Evolutionary conservation across 495 filamentous ascomycete genomes (phyloP).

Genomic region (Penicillium maclennaniae): DNA sequence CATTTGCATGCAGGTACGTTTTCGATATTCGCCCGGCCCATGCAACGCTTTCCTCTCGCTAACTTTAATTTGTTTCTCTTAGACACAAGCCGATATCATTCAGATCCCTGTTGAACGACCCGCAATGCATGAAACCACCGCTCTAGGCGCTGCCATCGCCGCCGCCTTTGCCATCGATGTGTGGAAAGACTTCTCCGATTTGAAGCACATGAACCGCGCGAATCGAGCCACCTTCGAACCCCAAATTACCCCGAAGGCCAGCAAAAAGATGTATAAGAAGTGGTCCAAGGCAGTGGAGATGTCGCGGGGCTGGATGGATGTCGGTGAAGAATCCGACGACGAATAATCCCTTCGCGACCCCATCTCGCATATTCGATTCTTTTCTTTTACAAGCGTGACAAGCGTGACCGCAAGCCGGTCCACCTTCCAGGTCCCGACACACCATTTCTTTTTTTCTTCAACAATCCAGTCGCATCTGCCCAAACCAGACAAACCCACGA

Average conservation of each 20-base stretch:
- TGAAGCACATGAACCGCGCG: slow-evolving; percentile 71
- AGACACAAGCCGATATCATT: slow-evolving; percentile 88
- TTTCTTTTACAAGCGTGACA: slow-evolving; percentile 3
- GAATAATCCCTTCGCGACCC: slow-evolving; percentile 13
- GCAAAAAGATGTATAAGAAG: slow-evolving; percentile 65
- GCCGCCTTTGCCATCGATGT: slow-evolving; percentile 82
- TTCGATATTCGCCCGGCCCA: not conserved
- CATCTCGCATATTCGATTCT: slow-evolving; percentile 4
- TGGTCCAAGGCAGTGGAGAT: slow-evolving; percentile 90
- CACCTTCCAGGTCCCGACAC: not conserved
- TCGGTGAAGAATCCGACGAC: slow-evolving; percentile 34
- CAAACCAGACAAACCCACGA: not conserved
- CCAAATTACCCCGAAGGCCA: slow-evolving; percentile 54
- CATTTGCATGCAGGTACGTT: slow-evolving; percentile 82
- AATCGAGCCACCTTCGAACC: slow-evolving; percentile 74
- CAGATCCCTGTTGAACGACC: slow-evolving; percentile 85
- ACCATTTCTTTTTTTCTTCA: slow-evolving; percentile 1
- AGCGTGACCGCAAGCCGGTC: slow-evolving; percentile 12
- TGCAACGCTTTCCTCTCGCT: slow-evolving; percentile 4
- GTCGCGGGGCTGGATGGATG: slow-evolving; percentile 76
- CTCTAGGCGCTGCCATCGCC: slow-evolving; percentile 89
- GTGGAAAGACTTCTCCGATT: slow-evolving; percentile 76
- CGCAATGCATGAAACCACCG: slow-evolving; percentile 89
- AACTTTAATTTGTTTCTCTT: slow-evolving; percentile 5
- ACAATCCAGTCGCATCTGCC: not conserved